Conservation (phyloP, 2,329 filamentous ascomycete species). For the Colletotrichum trifolii region DNA sequence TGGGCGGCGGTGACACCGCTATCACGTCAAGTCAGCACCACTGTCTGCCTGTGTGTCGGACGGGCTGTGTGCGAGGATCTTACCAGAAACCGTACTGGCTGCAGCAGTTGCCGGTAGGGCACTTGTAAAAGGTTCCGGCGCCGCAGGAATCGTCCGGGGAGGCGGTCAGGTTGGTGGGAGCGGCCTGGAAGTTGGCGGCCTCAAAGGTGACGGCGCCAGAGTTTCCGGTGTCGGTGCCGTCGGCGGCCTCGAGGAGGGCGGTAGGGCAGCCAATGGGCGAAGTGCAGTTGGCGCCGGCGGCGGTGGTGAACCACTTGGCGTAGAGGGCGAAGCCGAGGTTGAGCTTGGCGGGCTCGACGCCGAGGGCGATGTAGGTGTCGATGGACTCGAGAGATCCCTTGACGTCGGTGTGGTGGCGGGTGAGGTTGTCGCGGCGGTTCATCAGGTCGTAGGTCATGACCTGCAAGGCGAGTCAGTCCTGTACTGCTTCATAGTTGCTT, state of each 20-base stretch:
- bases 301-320: slow-evolving; percentile 73
- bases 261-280: slow-evolving; percentile 69
- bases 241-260: slow-evolving; percentile 66
- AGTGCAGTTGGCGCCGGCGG: slow-evolving; percentile 57
- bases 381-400: slow-evolving; percentile 64
- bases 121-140: slow-evolving; percentile 30
- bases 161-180: slow-evolving; percentile 29
- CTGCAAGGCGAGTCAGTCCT: slow-evolving; percentile 32
- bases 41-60: no score
- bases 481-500: accelerated
- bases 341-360: slow-evolving; percentile 64
- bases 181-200: slow-evolving; percentile 41
- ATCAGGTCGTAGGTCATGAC: slow-evolving; percentile 80
- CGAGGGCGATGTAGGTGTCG: slow-evolving; percentile 68
- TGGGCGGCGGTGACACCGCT: slow-evolving; percentile 24
- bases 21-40: neutral
- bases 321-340: slow-evolving; percentile 78
- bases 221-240: slow-evolving; percentile 68
- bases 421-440: slow-evolving; percentile 76
- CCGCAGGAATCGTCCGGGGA: slow-evolving; percentile 22
- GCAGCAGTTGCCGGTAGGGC: slow-evolving; percentile 28
- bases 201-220: slow-evolving; percentile 56
- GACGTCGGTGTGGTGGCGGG: slow-evolving; percentile 73
- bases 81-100: slow-evolving; percentile 33
- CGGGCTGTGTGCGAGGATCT: neutral